Evolutionary conservation across 2,329 filamentous ascomycete genomes (phyloP), one percentile per base, ranked within the genome.

Genomic region (Aspergillus caelatus): DNA sequence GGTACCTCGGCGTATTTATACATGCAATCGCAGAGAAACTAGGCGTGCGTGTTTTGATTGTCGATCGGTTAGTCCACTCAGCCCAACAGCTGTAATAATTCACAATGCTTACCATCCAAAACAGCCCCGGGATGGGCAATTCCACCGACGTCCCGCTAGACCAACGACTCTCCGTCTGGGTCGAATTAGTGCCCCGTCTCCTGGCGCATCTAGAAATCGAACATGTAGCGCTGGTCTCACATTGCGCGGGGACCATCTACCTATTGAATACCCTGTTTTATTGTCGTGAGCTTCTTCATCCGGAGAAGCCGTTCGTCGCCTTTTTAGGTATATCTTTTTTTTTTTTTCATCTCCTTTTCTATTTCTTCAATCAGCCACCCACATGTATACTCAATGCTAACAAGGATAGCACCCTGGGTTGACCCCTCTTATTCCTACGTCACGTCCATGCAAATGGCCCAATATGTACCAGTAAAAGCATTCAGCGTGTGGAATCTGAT

Each of bases 201-300:
- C 70, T 83, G 7, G 43, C 69, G 5, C 62, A 73, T 48, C 72
- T 84, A 6, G 55, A 70, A 0, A 76, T 72, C 23, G 11, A 50
- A 3, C 62, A 58, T 14, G 75, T 83, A 21, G 70, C 68, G n/a
- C 64, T 83, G 0, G 69, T 77, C 1, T 71, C 76, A 21, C 81
- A 83, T 62, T 78, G 74, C 26, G 76, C 77, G 0, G 82, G 82
- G 2, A 79, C 79, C 0, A 71, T 82, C 1, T 83, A 80, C 62
- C 65, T 75, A 4, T 69, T 84, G 28, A 83, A 83, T 60, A 78
- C 80, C 5, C 68, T 59, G 39, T 52, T 57, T 1, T 23, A 61
- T 2, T 72, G 69, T 52, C 63, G 65, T 2, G 62, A 67, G 1
- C 0, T 57, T 36, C 23, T 71, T 0, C 57, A 63, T 19, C 62